Evolutionary conservation across 78 protist genomes (phyloP).

Genomic region (Dictyostelium brefeldianum): DNA sequence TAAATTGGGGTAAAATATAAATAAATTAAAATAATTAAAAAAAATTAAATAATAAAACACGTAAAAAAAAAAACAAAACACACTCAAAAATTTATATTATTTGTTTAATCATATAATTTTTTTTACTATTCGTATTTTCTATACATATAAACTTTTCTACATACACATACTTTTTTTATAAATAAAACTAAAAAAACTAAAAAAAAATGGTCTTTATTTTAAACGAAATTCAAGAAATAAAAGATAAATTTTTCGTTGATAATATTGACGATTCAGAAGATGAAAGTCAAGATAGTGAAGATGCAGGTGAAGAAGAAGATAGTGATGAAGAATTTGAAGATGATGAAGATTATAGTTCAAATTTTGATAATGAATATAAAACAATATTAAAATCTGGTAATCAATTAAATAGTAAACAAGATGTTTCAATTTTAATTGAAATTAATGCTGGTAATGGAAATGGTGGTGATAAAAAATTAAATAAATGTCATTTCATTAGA

Average conservation of each 20-base stretch:
- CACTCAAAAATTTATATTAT: too few relatives aligned
- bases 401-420: background rate
- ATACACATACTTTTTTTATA: too few relatives aligned
- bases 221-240: background rate
- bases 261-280: background rate
- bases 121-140: too few relatives aligned
- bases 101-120: too few relatives aligned
- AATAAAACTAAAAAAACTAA: too few relatives aligned
- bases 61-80: too few relatives aligned
- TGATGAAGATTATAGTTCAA: background rate
- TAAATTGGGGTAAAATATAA: too few relatives aligned
- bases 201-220: too few relatives aligned
- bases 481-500: background rate
- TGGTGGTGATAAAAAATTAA: background rate
- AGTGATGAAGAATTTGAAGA: background rate
- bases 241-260: constrained; percentile 1
- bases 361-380: background rate
- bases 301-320: background rate
- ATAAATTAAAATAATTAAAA: too few relatives aligned
- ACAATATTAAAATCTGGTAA: background rate
- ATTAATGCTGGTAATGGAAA: background rate
- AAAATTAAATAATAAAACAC: too few relatives aligned
- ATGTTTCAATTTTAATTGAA: background rate
- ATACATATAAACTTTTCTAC: too few relatives aligned
- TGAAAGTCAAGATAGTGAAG: background rate